Conservation (phyloP, 2,329 filamentous ascomycete species). For the Diplodia sapinea region DNA sequence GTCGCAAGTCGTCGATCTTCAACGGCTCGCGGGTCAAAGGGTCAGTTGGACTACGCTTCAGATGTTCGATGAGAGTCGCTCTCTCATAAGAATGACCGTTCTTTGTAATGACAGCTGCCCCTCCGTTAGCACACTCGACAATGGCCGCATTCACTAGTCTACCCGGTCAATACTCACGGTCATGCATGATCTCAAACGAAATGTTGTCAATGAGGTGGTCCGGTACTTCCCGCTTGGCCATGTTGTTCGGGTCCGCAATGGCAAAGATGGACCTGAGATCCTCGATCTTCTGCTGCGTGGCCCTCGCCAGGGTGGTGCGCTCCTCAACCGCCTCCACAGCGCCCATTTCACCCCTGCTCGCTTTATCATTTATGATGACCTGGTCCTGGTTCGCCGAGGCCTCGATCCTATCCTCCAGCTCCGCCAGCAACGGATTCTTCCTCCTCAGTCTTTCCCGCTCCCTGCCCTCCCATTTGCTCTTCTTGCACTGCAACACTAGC, state of each 20-base stretch:
- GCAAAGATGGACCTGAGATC: constrained; percentile 56
- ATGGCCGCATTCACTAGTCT: constrained; percentile 25
- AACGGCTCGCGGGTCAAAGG: constrained; percentile 83
- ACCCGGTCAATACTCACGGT: constrained; percentile 54
- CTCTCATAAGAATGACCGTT: constrained; percentile 92
- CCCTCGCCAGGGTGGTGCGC: constrained; percentile 51
- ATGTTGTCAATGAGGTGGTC: constrained; percentile 81
- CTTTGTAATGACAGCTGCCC: constrained; percentile 66
- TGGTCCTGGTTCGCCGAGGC: constrained; percentile 43
- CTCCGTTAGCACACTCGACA: constrained; percentile 22
- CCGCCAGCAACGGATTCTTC: constrained; percentile 63
- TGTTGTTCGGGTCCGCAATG: constrained; percentile 53
- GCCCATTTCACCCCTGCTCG: constrained; percentile 47
- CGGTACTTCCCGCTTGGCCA: constrained; percentile 63
- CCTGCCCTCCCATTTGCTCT: constrained; percentile 79
- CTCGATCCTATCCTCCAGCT: constrained; percentile 58
- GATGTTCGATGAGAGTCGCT: constrained; percentile 81
- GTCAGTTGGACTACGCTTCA: constrained; percentile 76
- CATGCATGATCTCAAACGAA: constrained; percentile 74
- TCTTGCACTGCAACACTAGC: constrained; percentile 80
- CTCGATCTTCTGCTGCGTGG: constrained; percentile 50
- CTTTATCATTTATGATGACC: constrained; percentile 48
- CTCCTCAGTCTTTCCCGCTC: constrained; percentile 68
- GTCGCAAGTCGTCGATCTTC: constrained; percentile 70
- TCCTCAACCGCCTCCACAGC: constrained; percentile 55